These are phyloP conservation scores for Homolaphlyctis polyrhiza DNA, from an alignment of 371 early-diverging fungal genomes.

Conservation along the genomic window DNA sequence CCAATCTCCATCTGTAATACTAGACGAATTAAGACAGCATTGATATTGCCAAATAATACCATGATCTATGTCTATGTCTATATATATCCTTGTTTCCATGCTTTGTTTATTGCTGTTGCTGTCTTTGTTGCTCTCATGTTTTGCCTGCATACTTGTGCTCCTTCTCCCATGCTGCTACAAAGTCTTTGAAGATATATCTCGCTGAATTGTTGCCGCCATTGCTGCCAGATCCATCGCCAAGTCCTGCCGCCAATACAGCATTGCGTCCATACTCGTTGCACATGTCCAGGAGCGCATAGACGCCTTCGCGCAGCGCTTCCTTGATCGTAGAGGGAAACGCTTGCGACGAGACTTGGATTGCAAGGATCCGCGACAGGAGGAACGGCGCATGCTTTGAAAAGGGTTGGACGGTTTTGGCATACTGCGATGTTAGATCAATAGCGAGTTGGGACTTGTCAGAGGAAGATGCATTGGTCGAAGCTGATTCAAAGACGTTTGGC, in stretches of 20 bases:
- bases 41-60: no score
- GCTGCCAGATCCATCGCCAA: constrained; percentile 25
- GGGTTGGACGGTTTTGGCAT: constrained; percentile 37
- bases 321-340: constrained; percentile 50
- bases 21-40: no score
- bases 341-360: constrained; percentile 55
- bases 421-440: neutral
- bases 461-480: neutral
- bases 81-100: no score
- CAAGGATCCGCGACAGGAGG: constrained; percentile 58
- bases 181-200: constrained; percentile 21
- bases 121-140: constrained; percentile 8
- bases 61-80: no score
- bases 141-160: constrained; percentile 18
- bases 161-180: constrained; percentile 28
- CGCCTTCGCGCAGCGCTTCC: constrained; percentile 51
- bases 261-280: constrained; percentile 64
- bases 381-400: constrained; percentile 68
- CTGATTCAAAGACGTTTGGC: constrained; percentile 3
- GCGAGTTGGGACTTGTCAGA: neutral
- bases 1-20: no score
- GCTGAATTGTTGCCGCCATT: no score
- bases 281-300: constrained; percentile 65
- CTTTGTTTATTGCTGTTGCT: no score
- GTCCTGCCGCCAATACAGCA: constrained; percentile 57